Evolutionary conservation across 768 basidiomycete genomes (phyloP).

Genomic region (Goffeauzyma gilvescens): DNA sequence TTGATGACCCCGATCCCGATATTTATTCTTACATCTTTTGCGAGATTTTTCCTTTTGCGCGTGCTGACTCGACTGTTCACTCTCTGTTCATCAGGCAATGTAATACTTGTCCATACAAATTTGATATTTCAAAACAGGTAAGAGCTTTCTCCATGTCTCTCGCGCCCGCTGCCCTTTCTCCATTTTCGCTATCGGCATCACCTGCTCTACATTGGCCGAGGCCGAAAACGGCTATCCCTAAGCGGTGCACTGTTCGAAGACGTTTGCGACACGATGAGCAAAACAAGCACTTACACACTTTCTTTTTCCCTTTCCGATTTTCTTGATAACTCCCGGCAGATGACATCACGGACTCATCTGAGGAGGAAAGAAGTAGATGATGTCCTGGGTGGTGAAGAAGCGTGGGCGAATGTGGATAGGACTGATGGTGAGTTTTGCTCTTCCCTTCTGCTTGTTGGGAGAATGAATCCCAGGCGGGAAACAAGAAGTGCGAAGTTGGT

Average conservation of each 20-base stretch:
- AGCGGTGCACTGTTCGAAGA: not conserved
- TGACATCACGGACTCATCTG: slow-evolving; percentile 72
- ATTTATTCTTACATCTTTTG: not conserved
- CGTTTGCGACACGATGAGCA: not conserved
- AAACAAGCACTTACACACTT: not conserved
- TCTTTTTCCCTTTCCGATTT: no score
- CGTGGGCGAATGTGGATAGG: slow-evolving; percentile 83
- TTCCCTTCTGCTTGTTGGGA: not conserved
- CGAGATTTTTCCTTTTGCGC: not conserved
- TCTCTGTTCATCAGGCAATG: slow-evolving; percentile 55
- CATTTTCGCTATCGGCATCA: no score
- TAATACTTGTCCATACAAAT: slow-evolving; percentile 86
- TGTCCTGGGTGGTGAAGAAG: slow-evolving; percentile 79
- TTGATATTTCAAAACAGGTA: slow-evolving; percentile 71
- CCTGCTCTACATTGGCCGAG: no score
- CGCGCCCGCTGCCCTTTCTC: not conserved
- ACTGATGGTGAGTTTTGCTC: slow-evolving; percentile 43
- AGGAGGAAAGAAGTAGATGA: slow-evolving; percentile 87
- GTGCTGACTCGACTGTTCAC: not conserved
- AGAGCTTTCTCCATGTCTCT: no score
- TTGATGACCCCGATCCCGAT: not conserved
- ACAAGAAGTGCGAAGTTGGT: not conserved
- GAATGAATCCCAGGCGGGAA: not conserved
- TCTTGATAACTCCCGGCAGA: no score
- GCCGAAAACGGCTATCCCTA: not conserved